Conservation (phyloP, 2,329 filamentous ascomycete genomes). For the Aspergillus floridensis region DNA sequence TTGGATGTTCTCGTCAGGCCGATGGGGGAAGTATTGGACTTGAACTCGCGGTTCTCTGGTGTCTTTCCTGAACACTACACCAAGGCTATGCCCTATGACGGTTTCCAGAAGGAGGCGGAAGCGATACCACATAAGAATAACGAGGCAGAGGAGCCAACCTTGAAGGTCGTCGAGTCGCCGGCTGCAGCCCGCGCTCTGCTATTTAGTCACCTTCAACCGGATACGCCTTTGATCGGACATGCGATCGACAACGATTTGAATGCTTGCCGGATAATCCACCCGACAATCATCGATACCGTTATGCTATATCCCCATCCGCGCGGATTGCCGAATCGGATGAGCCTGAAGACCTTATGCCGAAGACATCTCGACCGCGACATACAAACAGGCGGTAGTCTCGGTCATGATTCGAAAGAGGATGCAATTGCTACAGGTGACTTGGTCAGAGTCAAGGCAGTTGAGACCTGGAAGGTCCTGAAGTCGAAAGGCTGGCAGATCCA, state of each 20-base stretch:
- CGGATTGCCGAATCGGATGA: conserved; percentile 73
- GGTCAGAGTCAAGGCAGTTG: conserved; percentile 67
- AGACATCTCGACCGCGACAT: conserved; percentile 72
- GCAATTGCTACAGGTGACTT: conserved; percentile 85
- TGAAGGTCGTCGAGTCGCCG: conserved; percentile 75
- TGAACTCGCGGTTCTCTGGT: conserved; percentile 91
- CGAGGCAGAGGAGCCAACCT: conserved; percentile 35
- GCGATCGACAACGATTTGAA: conserved; percentile 96
- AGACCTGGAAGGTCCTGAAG: conserved; percentile 68
- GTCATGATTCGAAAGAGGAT: conserved; percentile 92
- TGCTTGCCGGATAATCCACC: conserved; percentile 77
- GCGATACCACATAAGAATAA: conserved; percentile 22
- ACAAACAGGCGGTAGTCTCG: conserved; percentile 64
- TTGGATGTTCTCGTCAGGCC: conserved; percentile 84
- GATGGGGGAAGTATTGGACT: conserved; percentile 77
- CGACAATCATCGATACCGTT: conserved; percentile 79
- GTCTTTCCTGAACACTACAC: conserved; percentile 75
- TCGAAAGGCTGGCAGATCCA: conserved; percentile 64
- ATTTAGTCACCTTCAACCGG: conserved; percentile 69
- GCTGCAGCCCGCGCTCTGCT: conserved; percentile 71
- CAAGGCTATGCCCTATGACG: conserved; percentile 59
- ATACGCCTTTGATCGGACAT: conserved; percentile 85
- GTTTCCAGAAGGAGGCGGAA: conserved; percentile 24
- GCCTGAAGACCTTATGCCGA: conserved; percentile 72
- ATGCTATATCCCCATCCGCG: conserved; percentile 75